Conservation (phyloP, 495 filamentous ascomycete genomes). For the Delitschia confertaspora region DNA sequence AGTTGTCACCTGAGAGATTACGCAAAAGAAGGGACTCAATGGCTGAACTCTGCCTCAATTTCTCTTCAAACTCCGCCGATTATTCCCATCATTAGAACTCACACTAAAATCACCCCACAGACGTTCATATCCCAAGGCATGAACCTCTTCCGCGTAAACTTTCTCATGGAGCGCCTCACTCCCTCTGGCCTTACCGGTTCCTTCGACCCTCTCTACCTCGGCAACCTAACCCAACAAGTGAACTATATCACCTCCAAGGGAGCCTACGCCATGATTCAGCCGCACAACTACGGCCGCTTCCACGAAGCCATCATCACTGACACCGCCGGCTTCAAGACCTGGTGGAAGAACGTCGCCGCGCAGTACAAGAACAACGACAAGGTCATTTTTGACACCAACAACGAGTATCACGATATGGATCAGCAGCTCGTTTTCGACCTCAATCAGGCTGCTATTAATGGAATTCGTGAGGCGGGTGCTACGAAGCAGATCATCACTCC, state of each 20-base stretch:
- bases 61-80: not conserved
- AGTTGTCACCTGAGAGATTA: too few relatives aligned
- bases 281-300: constrained; percentile 66
- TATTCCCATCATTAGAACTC: not conserved
- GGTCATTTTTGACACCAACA: constrained; percentile 65
- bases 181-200: constrained; percentile 43
- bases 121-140: constrained; percentile 53
- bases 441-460: constrained; percentile 68
- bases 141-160: constrained; percentile 63
- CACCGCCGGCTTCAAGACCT: constrained; percentile 50
- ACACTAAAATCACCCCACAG: constrained; percentile 26
- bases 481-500: constrained; percentile 64
- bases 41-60: too few relatives aligned
- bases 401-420: constrained; percentile 67
- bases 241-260: constrained; percentile 52
- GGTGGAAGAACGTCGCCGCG: constrained; percentile 55
- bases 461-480: constrained; percentile 63
- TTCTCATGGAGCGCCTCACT: constrained; percentile 64
- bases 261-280: constrained; percentile 58
- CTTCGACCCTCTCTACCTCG: constrained; percentile 39
- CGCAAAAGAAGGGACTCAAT: too few relatives aligned
- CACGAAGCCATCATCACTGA: constrained; percentile 58
- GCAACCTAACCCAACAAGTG: constrained; percentile 39
- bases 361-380: constrained; percentile 51
- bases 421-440: constrained; percentile 61